Percentiles rank a stretch among this genome's conserved stretches.
Conservation (phyloP, 1,139 yeast genomes). For the Geotrichum candidum region DNA sequence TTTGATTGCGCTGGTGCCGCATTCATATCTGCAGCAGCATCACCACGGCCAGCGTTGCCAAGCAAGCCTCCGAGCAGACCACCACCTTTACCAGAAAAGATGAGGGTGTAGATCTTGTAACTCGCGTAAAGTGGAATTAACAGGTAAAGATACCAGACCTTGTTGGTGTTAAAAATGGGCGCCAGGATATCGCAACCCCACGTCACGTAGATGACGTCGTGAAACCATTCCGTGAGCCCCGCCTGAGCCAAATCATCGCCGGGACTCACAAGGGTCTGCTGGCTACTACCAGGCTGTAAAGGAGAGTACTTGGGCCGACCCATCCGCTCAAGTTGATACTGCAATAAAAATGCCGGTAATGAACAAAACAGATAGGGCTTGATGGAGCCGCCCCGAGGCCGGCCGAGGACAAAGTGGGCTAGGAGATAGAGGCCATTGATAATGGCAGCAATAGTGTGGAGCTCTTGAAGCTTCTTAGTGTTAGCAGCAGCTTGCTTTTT, state of each 20-base stretch:
- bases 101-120: constrained; percentile 42
- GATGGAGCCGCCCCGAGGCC: constrained; percentile 45
- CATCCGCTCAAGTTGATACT: constrained; percentile 53
- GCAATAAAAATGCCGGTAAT: constrained; percentile 50
- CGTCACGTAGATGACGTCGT: constrained; percentile 69
- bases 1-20: constrained; percentile 38
- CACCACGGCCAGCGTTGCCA: constrained; percentile 18
- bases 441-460: constrained; percentile 46
- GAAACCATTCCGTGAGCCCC: constrained; percentile 73
- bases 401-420: constrained; percentile 40
- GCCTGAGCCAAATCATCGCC: constrained; percentile 63
- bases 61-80: constrained; percentile 21
- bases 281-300: neutral
- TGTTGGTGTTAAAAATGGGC: constrained; percentile 50
- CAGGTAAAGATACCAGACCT: constrained; percentile 53
- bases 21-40: constrained; percentile 16
- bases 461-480: constrained; percentile 46
- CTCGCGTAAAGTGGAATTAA: constrained; percentile 48
- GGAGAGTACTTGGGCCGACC: constrained; percentile 57
- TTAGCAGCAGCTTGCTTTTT: constrained; percentile 67
- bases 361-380: constrained; percentile 52
- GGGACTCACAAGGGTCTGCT: constrained; percentile 38
- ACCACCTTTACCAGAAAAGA: constrained; percentile 16
- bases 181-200: constrained; percentile 55
- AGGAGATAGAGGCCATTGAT: constrained; percentile 43